Conservation (phyloP, 768 basidiomycete species). For the Kwoniella pini region DNA sequence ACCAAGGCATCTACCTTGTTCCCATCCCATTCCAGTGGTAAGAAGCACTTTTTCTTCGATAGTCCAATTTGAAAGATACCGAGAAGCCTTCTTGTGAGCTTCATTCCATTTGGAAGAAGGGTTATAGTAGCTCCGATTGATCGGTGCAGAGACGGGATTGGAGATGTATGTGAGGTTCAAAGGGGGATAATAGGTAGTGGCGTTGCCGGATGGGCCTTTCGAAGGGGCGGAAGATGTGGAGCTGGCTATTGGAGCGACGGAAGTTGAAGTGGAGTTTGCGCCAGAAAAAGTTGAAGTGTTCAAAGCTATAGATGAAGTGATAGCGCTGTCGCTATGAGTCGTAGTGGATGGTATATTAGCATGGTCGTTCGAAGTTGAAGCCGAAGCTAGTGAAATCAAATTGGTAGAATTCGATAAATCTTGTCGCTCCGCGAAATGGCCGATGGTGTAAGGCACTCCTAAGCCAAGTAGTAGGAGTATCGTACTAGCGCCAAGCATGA, state of each 20-base stretch:
- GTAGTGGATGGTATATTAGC: too few relatives aligned
- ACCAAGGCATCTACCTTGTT: slow-evolving; percentile 48
- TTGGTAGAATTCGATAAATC: too few relatives aligned
- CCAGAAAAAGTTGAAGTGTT: background rate
- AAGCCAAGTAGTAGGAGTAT: too few relatives aligned
- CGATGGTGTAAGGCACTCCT: too few relatives aligned
- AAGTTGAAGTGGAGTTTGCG: background rate
- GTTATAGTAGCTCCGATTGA: slow-evolving; percentile 6
- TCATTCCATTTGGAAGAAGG: slow-evolving; percentile 37
- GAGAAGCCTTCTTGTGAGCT: slow-evolving; percentile 46
- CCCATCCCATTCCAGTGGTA: slow-evolving; percentile 59
- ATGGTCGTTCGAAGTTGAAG: too few relatives aligned
- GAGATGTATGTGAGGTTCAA: slow-evolving; percentile 6
- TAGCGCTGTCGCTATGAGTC: too few relatives aligned
- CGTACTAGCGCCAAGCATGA: too few relatives aligned
- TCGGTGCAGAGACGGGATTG: slow-evolving; percentile 11
- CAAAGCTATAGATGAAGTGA: too few relatives aligned
- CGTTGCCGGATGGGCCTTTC: background rate
- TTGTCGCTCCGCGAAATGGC: too few relatives aligned
- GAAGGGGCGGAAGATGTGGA: background rate
- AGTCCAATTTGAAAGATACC: slow-evolving; percentile 59
- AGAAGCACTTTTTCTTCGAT: slow-evolving; percentile 64
- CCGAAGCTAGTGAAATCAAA: too few relatives aligned
- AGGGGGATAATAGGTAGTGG: background rate
- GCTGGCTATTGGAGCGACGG: background rate